Evolutionary conservation across 2,329 filamentous ascomycete species (phyloP).

Genomic region (Penicillium sp.): DNA sequence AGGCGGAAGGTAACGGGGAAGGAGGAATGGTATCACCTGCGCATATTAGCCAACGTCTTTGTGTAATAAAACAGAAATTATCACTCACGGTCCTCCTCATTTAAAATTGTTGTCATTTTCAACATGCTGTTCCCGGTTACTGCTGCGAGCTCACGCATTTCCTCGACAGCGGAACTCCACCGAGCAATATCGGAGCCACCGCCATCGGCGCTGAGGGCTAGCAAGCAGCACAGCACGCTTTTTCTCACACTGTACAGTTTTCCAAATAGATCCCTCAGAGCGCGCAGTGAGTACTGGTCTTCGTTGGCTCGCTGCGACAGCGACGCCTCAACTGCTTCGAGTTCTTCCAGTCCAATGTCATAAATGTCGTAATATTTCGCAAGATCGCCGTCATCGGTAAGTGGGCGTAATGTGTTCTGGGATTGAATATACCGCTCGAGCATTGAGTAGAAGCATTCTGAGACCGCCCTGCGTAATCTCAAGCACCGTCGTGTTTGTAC

Average conservation of each 20-base stretch:
- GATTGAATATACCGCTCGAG: constrained; percentile 72
- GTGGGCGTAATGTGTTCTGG: constrained; percentile 65
- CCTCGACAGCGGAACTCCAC: constrained; percentile 76
- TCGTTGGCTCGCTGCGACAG: constrained; percentile 69
- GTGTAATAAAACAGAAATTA: background rate
- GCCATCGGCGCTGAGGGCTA: constrained; percentile 81
- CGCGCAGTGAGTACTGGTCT: constrained; percentile 73
- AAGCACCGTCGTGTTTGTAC: constrained; percentile 76
- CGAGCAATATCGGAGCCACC: constrained; percentile 72
- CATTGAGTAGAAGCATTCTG: constrained; percentile 66
- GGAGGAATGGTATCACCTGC: constrained; percentile 48
- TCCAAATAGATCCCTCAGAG: constrained; percentile 76
- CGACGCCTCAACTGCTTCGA: constrained; percentile 66
- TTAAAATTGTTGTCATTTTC: constrained; percentile 67
- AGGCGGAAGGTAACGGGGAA: constrained; percentile 62
- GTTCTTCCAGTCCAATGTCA: constrained; percentile 72
- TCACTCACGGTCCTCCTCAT: constrained; percentile 74
- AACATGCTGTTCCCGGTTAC: constrained; percentile 63
- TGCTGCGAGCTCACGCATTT: constrained; percentile 65
- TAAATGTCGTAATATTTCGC: constrained; percentile 93
- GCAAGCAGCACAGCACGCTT: constrained; percentile 81
- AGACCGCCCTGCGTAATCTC: constrained; percentile 74
- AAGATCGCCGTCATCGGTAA: constrained; percentile 77
- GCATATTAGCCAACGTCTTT: constrained; percentile 15
- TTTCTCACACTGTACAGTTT: constrained; percentile 79